Percentiles rank a stretch among this genome's conserved stretches.
Evolutionary conservation across 1,284 basidiomycete genomes (phyloP).

Genomic region (Boletus smithii): DNA sequence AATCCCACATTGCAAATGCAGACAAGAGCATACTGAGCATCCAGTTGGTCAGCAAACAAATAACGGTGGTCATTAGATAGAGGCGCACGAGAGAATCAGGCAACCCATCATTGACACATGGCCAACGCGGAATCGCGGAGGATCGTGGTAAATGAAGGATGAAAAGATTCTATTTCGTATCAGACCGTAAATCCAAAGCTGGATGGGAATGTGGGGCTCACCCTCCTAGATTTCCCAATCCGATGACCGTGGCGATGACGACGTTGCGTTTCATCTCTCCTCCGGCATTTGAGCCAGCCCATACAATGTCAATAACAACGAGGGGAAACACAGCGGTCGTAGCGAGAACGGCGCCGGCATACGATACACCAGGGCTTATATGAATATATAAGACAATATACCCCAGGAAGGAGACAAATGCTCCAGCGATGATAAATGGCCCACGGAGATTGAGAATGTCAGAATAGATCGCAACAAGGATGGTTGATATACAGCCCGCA

Average conservation of each 20-base stretch:
- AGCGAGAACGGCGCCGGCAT: slow-evolving; percentile 50
- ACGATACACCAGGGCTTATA: slow-evolving; percentile 37
- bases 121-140: slow-evolving; percentile 47
- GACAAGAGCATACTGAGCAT: slow-evolving; percentile 19
- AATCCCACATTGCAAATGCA: slow-evolving; percentile 40
- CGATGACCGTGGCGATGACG: slow-evolving; percentile 52
- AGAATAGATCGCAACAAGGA: slow-evolving; percentile 41
- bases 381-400: slow-evolving; percentile 44
- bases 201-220: slow-evolving; percentile 13
- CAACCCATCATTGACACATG: slow-evolving; percentile 50
- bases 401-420: slow-evolving; percentile 41
- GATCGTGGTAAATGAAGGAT: slow-evolving; percentile 42
- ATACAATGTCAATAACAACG: slow-evolving; percentile 52
- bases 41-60: background rate
- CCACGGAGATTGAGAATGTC: slow-evolving; percentile 43
- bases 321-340: slow-evolving; percentile 52
- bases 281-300: slow-evolving; percentile 54
- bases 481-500: slow-evolving; percentile 41
- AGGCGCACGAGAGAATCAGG: slow-evolving; percentile 36
- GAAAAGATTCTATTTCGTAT: slow-evolving; percentile 33
- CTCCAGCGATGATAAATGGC: slow-evolving; percentile 41
- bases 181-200: background rate
- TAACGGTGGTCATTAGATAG: background rate
- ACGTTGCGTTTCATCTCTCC: slow-evolving; percentile 54
- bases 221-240: slow-evolving; percentile 52